Conservation (phyloP, 2,329 filamentous ascomycete species). For the Sporothrix protearum region DNA sequence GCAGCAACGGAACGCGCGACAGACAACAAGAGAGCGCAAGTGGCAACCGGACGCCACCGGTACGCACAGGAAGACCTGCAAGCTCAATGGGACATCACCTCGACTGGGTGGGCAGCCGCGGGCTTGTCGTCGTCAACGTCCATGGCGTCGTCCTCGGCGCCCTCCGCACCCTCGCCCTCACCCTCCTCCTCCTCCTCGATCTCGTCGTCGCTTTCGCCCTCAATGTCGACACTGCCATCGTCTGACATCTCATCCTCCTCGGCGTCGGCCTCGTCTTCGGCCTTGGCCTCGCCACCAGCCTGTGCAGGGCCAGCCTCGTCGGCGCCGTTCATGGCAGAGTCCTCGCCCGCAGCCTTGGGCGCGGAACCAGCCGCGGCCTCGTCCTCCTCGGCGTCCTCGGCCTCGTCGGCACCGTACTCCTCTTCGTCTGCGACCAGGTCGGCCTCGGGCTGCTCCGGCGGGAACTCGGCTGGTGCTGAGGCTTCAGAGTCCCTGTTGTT, state of each 20-base stretch:
- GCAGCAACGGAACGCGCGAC: not conserved
- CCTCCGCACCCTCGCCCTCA: constrained; percentile 29
- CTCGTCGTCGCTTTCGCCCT: constrained; percentile 42
- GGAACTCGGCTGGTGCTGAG: constrained; percentile 90
- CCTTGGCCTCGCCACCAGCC: constrained; percentile 21
- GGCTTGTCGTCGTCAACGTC: constrained; percentile 37
- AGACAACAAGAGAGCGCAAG: not conserved
- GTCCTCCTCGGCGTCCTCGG: constrained; percentile 62
- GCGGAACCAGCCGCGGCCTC: constrained; percentile 31
- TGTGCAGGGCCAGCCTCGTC: constrained; percentile 27
- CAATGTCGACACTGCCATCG: constrained; percentile 41
- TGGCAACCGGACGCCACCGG: not conserved
- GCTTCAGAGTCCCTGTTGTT: constrained; percentile 85
- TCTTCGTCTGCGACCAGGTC: constrained; percentile 82
- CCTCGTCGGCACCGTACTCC: constrained; percentile 87
- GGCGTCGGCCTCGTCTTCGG: constrained; percentile 30
- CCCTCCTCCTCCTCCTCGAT: constrained; percentile 36
- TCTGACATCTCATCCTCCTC: constrained; percentile 40
- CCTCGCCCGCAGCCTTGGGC: constrained; percentile 28
- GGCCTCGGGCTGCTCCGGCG: constrained; percentile 94
- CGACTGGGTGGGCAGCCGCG: constrained; percentile 28
- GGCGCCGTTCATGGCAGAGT: constrained; percentile 37
- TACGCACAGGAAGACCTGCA: too few species aligned
- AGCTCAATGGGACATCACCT: constrained; percentile 32
- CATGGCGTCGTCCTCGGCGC: constrained; percentile 37